Base-by-base conservation (phyloP, 1,284 basidiomycete species). In the Inonotus obliquus region DNA sequence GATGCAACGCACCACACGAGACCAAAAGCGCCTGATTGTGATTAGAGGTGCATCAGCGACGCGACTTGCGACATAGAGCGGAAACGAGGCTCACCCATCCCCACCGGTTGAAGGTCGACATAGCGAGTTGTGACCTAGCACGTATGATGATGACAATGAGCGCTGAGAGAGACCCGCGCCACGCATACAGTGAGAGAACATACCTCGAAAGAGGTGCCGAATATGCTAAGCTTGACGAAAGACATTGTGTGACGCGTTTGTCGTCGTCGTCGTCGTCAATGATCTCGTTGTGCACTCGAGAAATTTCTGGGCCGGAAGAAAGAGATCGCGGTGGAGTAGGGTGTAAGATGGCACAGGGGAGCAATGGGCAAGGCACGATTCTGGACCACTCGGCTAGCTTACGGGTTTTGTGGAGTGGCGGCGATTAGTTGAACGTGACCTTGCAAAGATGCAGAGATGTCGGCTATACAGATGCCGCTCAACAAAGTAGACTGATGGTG, bases 31-130 rank as follows among this genome's bases (percentile, higher is more conserved):
- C 95, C 91, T 91, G 66, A 44, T 14, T 61, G 54, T 35, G 52
- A 51, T 52, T 44, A 49, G 32, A 49, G 19, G 11, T 7, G 13
- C 59, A 61, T 60, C 51, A 57, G 57, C 52, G 32, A 64, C 65
- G 61, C 60, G 54, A 44, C 29, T 61, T 27, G 61, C 61, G 23
- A 63, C 9, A 32, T 54, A 51, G 66, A 70, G 63, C 51, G 55
- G 59, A 58, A 39, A 55, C 67, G 60, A 71, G 61, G 79, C 85
- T 77, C 69, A 88, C 92, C 96, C 96, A 99, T 99, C 75, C 96
- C 97, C 53, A 99, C 96, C n/a, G 96, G 96, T 74, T 99, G 97
- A 25, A 99, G 87, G 80, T 99, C 96, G 74, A 97, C 92, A 92
- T 99, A 99, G 70, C 96, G 87, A 62, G 94, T 97, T 19, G 95